Percentiles rank a stretch among this genome's conserved stretches.
phyloP scores from a whole-genome alignment of 176 grass and related monocot genomes.

The Saccharum spontaneum region DNA sequence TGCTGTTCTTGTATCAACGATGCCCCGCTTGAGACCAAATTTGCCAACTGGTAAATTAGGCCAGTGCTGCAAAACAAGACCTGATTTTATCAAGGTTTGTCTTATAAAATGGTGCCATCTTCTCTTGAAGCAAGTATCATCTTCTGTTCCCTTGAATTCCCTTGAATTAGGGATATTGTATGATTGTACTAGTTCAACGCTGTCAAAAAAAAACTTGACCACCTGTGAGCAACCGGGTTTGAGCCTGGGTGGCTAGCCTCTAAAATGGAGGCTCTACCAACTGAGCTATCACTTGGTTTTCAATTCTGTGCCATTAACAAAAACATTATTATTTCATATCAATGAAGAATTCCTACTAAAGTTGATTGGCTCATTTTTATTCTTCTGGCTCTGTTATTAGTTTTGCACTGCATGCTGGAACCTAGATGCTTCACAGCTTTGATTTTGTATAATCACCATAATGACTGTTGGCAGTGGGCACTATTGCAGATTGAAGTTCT shows the following conservation, averaged over 20 bases:
- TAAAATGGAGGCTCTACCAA: neutral
- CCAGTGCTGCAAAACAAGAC: slow-evolving; percentile 81
- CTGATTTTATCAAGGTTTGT: slow-evolving; percentile 95
- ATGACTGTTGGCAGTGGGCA: neutral
- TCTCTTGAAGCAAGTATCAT: slow-evolving; percentile 20
- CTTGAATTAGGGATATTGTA: slow-evolving; percentile 22
- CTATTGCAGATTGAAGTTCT: slow-evolving; percentile 2
- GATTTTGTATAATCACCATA: slow-evolving; percentile 7
- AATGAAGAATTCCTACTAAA: neutral
- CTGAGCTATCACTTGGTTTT: neutral
- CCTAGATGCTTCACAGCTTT: neutral
- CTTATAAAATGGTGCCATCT: slow-evolving; percentile 23
- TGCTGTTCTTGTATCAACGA: slow-evolving; percentile 80
- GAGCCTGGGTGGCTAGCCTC: neutral
- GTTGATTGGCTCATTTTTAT: neutral
- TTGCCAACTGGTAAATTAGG: slow-evolving; percentile 71
- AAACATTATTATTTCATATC: neutral
- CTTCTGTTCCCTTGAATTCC: neutral
- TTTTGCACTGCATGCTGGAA: neutral
- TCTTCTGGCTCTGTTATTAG: neutral
- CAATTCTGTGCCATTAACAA: neutral
- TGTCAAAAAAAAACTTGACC: neutral
- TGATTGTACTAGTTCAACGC: neutral
- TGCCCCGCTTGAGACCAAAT: slow-evolving; percentile 80
- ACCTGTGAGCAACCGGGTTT: neutral